Conservation (phyloP, 441 rosid genomes). For the Mallotus repandus region DNA sequence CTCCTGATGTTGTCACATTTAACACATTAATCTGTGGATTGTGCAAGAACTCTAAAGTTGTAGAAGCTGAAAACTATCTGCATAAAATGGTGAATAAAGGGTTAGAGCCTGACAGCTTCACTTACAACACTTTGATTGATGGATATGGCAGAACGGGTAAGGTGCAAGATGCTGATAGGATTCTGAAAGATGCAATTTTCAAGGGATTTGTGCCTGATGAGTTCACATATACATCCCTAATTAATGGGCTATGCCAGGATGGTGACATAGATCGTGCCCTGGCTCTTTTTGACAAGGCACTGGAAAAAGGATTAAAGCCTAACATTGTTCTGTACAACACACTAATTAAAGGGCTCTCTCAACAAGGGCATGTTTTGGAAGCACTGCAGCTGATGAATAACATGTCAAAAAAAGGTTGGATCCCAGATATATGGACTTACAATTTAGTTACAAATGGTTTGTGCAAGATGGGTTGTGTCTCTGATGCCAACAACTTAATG, state of each 20-base stretch:
- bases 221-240: constrained; percentile 72
- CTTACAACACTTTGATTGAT: constrained; percentile 71
- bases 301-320: constrained; percentile 61
- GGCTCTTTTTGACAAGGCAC: constrained; percentile 57
- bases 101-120: constrained; percentile 68
- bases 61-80: constrained; percentile 72
- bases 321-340: constrained; percentile 62
- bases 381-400: constrained; percentile 73
- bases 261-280: constrained; percentile 72
- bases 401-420: constrained; percentile 62
- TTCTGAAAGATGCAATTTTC: constrained; percentile 63
- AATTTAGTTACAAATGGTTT: constrained; percentile 78
- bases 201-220: constrained; percentile 83
- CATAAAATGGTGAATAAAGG: constrained; percentile 84
- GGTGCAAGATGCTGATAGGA: constrained; percentile 65
- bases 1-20: constrained; percentile 79
- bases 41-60: constrained; percentile 59
- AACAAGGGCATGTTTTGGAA: constrained; percentile 71
- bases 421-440: constrained; percentile 76
- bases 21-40: constrained; percentile 81
- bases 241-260: constrained; percentile 67
- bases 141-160: constrained; percentile 75
- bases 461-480: constrained; percentile 90
- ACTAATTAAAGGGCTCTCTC: constrained; percentile 68
- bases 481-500: constrained; percentile 71